These are phyloP conservation scores for Stemphylium lycopersici DNA, from an alignment of 2,329 filamentous ascomycete species.

Conservation along the genomic window DNA sequence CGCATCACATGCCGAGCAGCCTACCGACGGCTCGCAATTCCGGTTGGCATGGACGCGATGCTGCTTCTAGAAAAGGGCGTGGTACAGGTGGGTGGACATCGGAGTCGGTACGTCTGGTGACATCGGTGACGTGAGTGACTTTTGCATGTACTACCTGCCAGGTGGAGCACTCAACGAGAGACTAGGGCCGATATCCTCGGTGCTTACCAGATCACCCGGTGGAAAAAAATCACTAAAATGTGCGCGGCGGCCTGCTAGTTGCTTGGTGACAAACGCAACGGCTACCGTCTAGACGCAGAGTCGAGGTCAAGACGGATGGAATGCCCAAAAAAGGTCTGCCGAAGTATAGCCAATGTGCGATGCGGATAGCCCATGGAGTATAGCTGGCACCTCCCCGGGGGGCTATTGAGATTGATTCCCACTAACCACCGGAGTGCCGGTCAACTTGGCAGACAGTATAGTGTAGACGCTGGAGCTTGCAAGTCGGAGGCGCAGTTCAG, in stretches of 20 bases:
- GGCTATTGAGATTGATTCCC: conserved; percentile 6
- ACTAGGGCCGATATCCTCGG: background rate
- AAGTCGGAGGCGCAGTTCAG: conserved; percentile 17
- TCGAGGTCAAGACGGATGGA: conserved; percentile 4
- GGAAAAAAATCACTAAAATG: conserved; percentile 5
- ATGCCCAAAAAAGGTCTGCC: conserved; percentile 19
- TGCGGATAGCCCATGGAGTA: conserved; percentile 6
- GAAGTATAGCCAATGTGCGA: conserved; percentile 26
- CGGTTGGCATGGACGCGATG: conserved; percentile 8
- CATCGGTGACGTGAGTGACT: conserved; percentile 17
- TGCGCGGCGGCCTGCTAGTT: background rate
- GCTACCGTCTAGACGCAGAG: conserved; percentile 5
- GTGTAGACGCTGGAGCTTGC: conserved; percentile 11
- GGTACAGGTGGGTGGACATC: conserved; percentile 5
- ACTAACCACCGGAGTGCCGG: conserved; percentile 16
- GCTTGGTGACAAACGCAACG: conserved; percentile 6
- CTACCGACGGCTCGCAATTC: conserved; percentile 10
- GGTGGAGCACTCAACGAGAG: conserved; percentile 9
- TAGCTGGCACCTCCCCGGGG: background rate
- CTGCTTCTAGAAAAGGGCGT: conserved; percentile 3
- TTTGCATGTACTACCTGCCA: conserved; percentile 13
- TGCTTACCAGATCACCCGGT: conserved; percentile 14
- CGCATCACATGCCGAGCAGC: background rate
- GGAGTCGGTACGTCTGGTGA: conserved; percentile 3
- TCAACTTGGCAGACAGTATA: conserved; percentile 11